Evolutionary conservation across 345 rosid genomes (phyloP).

Genomic region (Populus deltoides): DNA sequence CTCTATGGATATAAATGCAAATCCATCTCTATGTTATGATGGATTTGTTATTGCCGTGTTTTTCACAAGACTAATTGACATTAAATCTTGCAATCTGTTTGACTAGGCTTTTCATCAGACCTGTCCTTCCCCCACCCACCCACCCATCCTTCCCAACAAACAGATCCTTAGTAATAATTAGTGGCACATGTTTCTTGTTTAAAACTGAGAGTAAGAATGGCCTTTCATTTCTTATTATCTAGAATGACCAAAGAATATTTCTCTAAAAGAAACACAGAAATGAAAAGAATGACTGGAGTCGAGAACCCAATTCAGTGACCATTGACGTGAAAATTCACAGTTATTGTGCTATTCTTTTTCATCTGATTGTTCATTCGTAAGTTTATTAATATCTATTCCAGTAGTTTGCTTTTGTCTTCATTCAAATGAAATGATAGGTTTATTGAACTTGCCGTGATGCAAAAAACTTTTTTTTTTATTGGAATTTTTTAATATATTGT

Average conservation of each 20-base stretch:
- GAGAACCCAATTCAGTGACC: background rate
- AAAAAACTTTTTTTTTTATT: no score
- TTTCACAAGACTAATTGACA: background rate
- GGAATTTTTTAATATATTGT: no score
- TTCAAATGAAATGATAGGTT: no score
- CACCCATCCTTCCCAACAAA: background rate
- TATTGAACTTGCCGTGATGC: no score
- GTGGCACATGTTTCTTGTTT: background rate
- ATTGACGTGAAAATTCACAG: background rate
- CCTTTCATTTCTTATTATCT: background rate
- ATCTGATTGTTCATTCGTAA: background rate
- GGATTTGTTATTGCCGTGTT: background rate
- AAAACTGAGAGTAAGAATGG: background rate
- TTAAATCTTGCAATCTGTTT: background rate
- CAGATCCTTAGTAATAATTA: background rate
- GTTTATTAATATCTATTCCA: no score
- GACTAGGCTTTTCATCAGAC: background rate
- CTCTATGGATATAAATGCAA: background rate
- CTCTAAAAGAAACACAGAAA: background rate
- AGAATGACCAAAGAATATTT: slow-evolving; percentile 3
- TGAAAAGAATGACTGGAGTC: background rate
- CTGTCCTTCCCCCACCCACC: background rate
- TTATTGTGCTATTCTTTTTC: background rate
- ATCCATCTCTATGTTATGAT: background rate
- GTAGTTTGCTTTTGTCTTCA: no score